phyloP scores from a whole-genome alignment of 345 rosid species.

The Hevea brasiliensis region DNA sequence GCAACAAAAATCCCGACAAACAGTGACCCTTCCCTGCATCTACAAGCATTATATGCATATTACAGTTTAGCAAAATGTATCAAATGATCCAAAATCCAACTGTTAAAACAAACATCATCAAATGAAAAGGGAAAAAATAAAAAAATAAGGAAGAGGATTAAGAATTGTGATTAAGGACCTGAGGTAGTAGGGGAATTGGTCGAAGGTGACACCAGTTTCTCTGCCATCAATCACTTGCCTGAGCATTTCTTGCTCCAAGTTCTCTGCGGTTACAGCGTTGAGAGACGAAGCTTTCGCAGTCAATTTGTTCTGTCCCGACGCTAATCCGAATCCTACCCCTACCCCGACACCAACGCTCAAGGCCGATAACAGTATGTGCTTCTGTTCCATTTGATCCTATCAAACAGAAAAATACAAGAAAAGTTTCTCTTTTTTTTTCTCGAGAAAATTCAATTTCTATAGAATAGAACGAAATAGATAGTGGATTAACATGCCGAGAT shows the following conservation, averaged over 20 bases:
- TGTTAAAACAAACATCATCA: no score
- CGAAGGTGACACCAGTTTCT: slow-evolving; percentile 63
- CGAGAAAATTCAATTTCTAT: background rate
- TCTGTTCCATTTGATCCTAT: slow-evolving; percentile 50
- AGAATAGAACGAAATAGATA: background rate
- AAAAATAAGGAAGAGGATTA: background rate
- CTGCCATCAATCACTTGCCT: slow-evolving; percentile 57
- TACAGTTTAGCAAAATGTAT: no score
- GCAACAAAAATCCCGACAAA: background rate
- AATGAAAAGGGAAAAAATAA: no score
- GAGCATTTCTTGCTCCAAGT: slow-evolving; percentile 55
- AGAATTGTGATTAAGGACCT: slow-evolving; percentile 34
- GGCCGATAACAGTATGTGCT: slow-evolving; percentile 50
- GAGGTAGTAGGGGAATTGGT: slow-evolving; percentile 67
- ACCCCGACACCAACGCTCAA: slow-evolving; percentile 63
- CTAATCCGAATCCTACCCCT: slow-evolving; percentile 58
- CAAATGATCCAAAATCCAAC: no score
- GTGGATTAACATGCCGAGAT: no score
- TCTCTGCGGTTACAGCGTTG: slow-evolving; percentile 37
- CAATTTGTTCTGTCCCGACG: slow-evolving; percentile 62
- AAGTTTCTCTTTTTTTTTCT: background rate
- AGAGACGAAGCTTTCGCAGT: slow-evolving; percentile 24
- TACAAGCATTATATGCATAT: background rate
- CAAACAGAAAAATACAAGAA: background rate
- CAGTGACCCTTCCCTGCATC: background rate